Evolutionary conservation across 129 eudicot species (phyloP), one percentile per base, ranked within the genome.

Genomic region (Saposhnikovia divaricata): DNA sequence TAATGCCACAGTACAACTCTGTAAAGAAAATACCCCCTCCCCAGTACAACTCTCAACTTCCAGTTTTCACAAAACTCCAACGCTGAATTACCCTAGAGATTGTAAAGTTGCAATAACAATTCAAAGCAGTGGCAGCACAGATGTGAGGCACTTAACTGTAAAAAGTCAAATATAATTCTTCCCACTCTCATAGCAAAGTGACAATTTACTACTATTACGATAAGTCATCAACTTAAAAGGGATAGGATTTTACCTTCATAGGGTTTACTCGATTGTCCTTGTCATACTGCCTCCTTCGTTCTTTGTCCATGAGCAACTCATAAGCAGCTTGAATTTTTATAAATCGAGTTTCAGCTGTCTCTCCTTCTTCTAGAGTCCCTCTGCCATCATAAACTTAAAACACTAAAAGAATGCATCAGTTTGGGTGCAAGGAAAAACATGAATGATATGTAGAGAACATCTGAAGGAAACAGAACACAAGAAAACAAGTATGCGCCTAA

Each of bases 311-410:
- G 47, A 95, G 90, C 81, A 95, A 82, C 86, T 95, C 99, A 82
- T 95, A 95, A 68, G 99, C 99, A 68, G 99, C 99, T 85, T 95
- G 99, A 76, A 95, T 92, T 82, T 90, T 95, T 74, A 95, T 95
- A 85, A 95, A 95, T 85, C 99, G 91, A 85, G 95, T 78, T 88
- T 95, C 99, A 76, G 99, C 97, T 38, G 97, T 95, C 87, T 95
- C 99, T 78, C 96, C 99, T 89, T 95, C 89, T 44, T 90, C 94
- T 31, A 95, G 97, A 76, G 92, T 86, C 75, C 97, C 99, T 87
- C 89, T 92, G 71, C 99, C 99, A 95, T 95, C 87, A 87, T 95
- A 95, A 84, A 95, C 99, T 95, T 80, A 57, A 82, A 83, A 84
- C 73, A 68, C 75, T 61, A 80, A 86, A 51, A 79, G 42, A 75